Base-by-base conservation (phyloP, 2,329 filamentous ascomycete species). In the Biscogniauxia mediterranea region DNA sequence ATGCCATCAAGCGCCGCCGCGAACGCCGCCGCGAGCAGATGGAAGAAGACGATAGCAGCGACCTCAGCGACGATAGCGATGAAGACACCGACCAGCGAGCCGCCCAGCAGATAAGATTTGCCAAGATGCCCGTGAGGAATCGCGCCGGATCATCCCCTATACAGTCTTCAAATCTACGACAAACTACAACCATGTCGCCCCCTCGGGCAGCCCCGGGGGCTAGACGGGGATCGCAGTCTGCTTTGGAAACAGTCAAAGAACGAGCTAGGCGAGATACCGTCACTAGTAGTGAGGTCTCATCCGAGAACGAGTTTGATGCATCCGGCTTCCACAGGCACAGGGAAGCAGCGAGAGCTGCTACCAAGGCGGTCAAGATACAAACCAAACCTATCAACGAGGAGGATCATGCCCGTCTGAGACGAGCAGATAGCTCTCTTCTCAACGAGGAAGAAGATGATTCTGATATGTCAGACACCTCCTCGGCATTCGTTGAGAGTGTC, bases 81-180 rank as follows among this genome's bases (percentile, higher is more conserved):
- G 90, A 93, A 23, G 90, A 93, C 57, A 81, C 85, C 1, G 89
- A 92, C 60, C 83, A 87, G 64, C 76, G 90, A 58, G 89, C 91
- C 52, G 89, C 90, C 2, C 92, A 96, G 73, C 92, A 96, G 74
- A 97, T 98, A 74, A 93, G 94, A 72, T 99, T 99, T 76, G 88
- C 90, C 55, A 98, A 98, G 77, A 94, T 97, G 91, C 94, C 95
- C 1, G 84, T 97, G 52, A 86, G 93, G 28, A 88, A 87, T 67
- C 88, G 94, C 59, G 91, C 93, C 25, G 94, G 92, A 11, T 97
- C 93, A 0, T 97, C 94, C 54, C 94, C 94, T 3, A 88, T 91
- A 46, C 88, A 92, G 66, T 85, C 83, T 15, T 88, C 87, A 17
- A 86, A 83, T 61, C 76, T 86, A 25, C 81, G 82, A 52, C 87